Base-by-base conservation (phyloP, 2,329 filamentous ascomycete genomes). In the Xylariales sp. region DNA sequence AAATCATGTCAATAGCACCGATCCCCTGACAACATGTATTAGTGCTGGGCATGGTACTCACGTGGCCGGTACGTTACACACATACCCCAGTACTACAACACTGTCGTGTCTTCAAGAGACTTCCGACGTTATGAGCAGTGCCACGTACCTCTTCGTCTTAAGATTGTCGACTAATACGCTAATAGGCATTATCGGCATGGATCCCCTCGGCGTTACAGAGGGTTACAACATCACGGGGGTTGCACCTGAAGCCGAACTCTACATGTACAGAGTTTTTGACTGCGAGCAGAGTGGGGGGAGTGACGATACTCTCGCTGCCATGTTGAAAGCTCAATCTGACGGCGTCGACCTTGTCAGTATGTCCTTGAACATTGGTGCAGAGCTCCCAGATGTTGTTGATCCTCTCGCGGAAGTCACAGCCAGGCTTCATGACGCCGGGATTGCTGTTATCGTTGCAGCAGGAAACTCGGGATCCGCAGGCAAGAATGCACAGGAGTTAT, bases 261-360 rank as follows among this genome's bases (percentile, higher is more conserved):
- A 49, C 27, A 45, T 46, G 4, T 46, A 49, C 21, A 43, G 28
- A 18, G 43, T 47, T 2, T 46, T 51, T 20, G 49, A 43, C 22
- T 46, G 49, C 25, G 20, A 9, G 3, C 36, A 34, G 3, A 40
- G 36, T 12, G 43, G 45, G 4, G 35, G 40, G 16, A 44, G 41
- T 7, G 44, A 53, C 25, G 48, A 49, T 10, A 50, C 58, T n/a
- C 44, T 61, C 16, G 51, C 51, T 1, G 53, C 52, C 9, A 56
- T 59, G 50, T 35, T 51, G 1, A 45, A 46, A 22, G 55, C 56
- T 1, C 44, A 50, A 2, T 44, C 45, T 7, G 58, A 59, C 18
- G 52, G 53, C 16, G 54, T 54, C 4, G 54, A 59, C 19, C 46
- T 59, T 8, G 47, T 59, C 28, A 56, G 24, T n/a, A 27, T 27